A percentile compares a stretch with the other conserved stretches of the same genome.
These are phyloP conservation scores for Epicoccum nigrum DNA, from an alignment of 2,329 filamentous ascomycete species.

Conservation along the genomic window DNA sequence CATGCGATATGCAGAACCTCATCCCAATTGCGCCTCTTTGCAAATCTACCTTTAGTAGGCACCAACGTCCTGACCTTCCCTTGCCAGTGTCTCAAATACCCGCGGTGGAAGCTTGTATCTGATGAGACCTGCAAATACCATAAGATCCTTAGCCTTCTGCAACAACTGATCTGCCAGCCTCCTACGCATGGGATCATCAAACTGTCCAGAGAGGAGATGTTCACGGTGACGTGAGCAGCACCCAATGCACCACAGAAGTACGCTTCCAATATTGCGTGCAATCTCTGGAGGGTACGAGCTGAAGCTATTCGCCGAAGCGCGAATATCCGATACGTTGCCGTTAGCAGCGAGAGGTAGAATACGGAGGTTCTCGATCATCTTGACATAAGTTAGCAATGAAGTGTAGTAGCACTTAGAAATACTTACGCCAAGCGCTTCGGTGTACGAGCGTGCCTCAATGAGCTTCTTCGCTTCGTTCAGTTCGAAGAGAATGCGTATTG, in stretches of 20 bases:
- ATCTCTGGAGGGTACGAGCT: constrained; percentile 78
- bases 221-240: constrained; percentile 79
- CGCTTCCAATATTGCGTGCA: constrained; percentile 84
- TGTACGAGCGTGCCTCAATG: constrained; percentile 65
- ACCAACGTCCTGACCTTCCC: constrained; percentile 63
- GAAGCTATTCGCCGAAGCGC: constrained; percentile 80
- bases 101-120: constrained; percentile 86
- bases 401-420: neutral
- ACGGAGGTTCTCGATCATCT: constrained; percentile 75
- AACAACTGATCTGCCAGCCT: constrained; percentile 69
- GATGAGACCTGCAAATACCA: constrained; percentile 91
- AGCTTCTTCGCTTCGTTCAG: constrained; percentile 66
- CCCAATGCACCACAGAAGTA: constrained; percentile 91
- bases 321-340: constrained; percentile 79
- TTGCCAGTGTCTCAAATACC: constrained; percentile 86
- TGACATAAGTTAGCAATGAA: constrained; percentile 19
- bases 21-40: constrained; percentile 4
- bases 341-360: constrained; percentile 79
- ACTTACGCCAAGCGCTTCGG: constrained; percentile 69
- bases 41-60: constrained; percentile 29
- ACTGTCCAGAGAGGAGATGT: constrained; percentile 71
- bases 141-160: constrained; percentile 85
- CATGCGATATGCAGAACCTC: constrained; percentile 1
- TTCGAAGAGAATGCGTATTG: constrained; percentile 63
- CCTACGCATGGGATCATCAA: constrained; percentile 67